Evolutionary conservation across 192 early-diverging fungal genomes (phyloP).

Genomic region (Coemansia sp.): DNA sequence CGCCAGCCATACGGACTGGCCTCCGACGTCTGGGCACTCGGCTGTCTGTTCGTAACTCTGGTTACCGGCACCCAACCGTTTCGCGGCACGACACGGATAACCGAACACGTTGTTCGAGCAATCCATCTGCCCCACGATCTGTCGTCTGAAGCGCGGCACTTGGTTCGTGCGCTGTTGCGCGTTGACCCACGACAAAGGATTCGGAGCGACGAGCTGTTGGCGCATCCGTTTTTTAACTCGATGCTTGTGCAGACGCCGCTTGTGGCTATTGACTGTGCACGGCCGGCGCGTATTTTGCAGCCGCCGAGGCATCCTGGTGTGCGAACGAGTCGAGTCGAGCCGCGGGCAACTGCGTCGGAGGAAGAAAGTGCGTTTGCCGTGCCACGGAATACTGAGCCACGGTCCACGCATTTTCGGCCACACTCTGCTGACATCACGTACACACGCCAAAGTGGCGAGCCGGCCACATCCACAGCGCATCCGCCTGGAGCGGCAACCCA

Average conservation of each 20-base stretch:
- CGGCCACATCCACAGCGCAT: slow-evolving; percentile 1
- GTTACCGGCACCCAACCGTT: slow-evolving; percentile 74
- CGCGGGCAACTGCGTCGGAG: neutral
- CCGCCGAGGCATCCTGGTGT: neutral
- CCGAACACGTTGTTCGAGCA: slow-evolving; percentile 50
- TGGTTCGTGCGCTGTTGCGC: slow-evolving; percentile 60
- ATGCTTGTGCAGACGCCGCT: slow-evolving; percentile 9
- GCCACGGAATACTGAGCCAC: neutral
- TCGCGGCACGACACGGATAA: slow-evolving; percentile 44
- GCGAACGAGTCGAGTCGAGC: neutral
- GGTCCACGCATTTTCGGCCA: neutral
- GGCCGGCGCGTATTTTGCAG: neutral
- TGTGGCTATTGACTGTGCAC: neutral
- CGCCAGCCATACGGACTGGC: slow-evolving; percentile 69
- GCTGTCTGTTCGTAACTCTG: slow-evolving; percentile 72
- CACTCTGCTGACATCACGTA: neutral
- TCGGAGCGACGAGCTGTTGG: slow-evolving; percentile 49
- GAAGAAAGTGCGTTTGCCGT: neutral
- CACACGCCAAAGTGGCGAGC: neutral
- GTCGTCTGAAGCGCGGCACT: slow-evolving; percentile 55
- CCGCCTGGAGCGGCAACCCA: neutral
- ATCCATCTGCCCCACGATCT: slow-evolving; percentile 56
- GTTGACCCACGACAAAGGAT: slow-evolving; percentile 60
- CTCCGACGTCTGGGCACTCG: slow-evolving; percentile 77
- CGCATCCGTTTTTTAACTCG: slow-evolving; percentile 59